Base-by-base conservation (phyloP, 768 basidiomycete species). In the Leccinum imitatum region DNA sequence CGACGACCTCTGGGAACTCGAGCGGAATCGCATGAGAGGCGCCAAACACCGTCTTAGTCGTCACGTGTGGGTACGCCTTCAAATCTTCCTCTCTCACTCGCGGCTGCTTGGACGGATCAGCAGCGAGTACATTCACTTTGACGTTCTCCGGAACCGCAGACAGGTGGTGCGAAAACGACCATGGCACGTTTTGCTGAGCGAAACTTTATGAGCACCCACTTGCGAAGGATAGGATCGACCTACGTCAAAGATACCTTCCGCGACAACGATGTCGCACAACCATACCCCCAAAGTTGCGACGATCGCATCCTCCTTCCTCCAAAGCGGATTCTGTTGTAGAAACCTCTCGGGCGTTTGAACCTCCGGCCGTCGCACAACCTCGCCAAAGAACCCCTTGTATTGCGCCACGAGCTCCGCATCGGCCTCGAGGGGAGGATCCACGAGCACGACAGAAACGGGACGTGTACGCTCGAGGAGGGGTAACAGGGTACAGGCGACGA, bases 171-270 rank as follows among this genome's bases (percentile, higher is more conserved):
- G 54, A 30, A 44, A 66, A 69, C n/a, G 67, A 64, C 69, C 69
- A 69, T 9, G 67, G 63, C 0, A 17, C 2, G 51, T 69, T 70
- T 64, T 71, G 61, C 69, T 71, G n/a, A 3, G 39, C 14, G 33
- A 4, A 23, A 17, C 4, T 4, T 13, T 17, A 41, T 63, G 3
- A 57, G 48, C 17, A 33, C 17, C 10, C 9, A 19, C 19, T 46
- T 46, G 1, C 13, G n/a, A 15, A 17, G 4, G 2, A 56, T 0
- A 4, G 4, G 13, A 3, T 17, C 9, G 21, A 59, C 67, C 17
- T 58, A 64, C 67, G n/a, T 67, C 65, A 31, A 58, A 1, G 4
- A 57, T 53, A 8, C 56, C 64, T 15, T 67, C 60, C 21, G 59
- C 46, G 13, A 46, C 14, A 4, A 51, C 23, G 15, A 39, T 11